These are phyloP conservation scores for Haplosporangium sp. DNA, from an alignment of 371 early-diverging fungal species.

Conservation along the genomic window DNA sequence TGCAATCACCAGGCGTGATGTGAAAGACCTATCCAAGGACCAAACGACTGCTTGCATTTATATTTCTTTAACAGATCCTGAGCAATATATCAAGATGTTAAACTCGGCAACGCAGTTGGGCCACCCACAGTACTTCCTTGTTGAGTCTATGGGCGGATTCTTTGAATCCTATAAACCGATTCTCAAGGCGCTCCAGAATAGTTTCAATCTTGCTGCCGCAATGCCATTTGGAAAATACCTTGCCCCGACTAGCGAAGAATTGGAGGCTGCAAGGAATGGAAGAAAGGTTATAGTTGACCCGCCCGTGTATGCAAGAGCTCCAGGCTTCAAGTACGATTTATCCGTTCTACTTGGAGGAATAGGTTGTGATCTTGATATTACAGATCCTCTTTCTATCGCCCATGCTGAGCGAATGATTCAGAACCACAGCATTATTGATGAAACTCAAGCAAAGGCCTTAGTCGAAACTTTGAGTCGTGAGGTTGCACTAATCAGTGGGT, in stretches of 20 bases:
- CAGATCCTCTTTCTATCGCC: slow-evolving; percentile 4
- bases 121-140: slow-evolving; percentile 46
- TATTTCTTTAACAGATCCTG: slow-evolving; percentile 44
- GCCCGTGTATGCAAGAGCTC: slow-evolving; percentile 55
- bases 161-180: slow-evolving; percentile 62
- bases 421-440: slow-evolving; percentile 35
- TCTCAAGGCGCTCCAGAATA: slow-evolving; percentile 56
- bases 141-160: slow-evolving; percentile 58
- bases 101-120: background rate
- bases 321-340: slow-evolving; percentile 51
- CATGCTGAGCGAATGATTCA: slow-evolving; percentile 11
- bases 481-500: slow-evolving; percentile 59
- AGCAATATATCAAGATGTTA: slow-evolving; percentile 29
- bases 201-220: slow-evolving; percentile 21
- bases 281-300: slow-evolving; percentile 17
- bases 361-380: slow-evolving; percentile 16
- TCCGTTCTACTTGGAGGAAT: slow-evolving; percentile 24
- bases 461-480: slow-evolving; percentile 55
- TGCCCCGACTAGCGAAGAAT: slow-evolving; percentile 44
- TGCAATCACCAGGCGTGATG: slow-evolving; percentile 48
- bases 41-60: slow-evolving; percentile 21
- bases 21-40: slow-evolving; percentile 30
- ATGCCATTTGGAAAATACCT: slow-evolving; percentile 59
- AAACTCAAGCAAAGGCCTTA: slow-evolving; percentile 54
- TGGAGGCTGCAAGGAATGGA: background rate